Conservation (phyloP, 257 asterid genomes). For the Scutellaria minor region DNA sequence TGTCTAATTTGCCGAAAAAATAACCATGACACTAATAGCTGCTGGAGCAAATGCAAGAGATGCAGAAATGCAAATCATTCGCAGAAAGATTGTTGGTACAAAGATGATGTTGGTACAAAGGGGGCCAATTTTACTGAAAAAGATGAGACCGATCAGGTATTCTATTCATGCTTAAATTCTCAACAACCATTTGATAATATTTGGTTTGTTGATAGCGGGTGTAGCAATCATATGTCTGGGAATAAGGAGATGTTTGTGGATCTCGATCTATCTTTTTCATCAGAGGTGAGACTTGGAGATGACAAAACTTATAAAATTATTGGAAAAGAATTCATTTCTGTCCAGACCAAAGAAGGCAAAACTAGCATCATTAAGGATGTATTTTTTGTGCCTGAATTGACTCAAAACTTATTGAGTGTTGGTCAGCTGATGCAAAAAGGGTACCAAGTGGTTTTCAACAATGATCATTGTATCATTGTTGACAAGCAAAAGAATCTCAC, state of each 20-base stretch:
- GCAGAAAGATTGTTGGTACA: conserved; percentile 9
- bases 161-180: too few species aligned
- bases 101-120: neutral
- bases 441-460: neutral
- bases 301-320: neutral
- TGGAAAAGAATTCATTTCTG: neutral
- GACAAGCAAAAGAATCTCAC: too few species aligned
- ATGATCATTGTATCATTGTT: too few species aligned
- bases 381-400: neutral
- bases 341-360: neutral
- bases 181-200: too few species aligned
- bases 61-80: conserved; percentile 17
- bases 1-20: neutral
- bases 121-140: neutral
- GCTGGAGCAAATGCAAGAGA: conserved; percentile 6
- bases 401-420: neutral
- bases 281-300: neutral
- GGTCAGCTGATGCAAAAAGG: neutral
- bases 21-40: neutral
- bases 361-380: neutral
- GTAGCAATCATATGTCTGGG: neutral
- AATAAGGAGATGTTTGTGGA: conserved; percentile 6
- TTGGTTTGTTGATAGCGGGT: too few species aligned
- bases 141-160: neutral
- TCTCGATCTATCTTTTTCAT: conserved; percentile 1